Evolutionary conservation across 352 stramenopile genomes (phyloP).

Genomic region (Thraustochytrium sp.): DNA sequence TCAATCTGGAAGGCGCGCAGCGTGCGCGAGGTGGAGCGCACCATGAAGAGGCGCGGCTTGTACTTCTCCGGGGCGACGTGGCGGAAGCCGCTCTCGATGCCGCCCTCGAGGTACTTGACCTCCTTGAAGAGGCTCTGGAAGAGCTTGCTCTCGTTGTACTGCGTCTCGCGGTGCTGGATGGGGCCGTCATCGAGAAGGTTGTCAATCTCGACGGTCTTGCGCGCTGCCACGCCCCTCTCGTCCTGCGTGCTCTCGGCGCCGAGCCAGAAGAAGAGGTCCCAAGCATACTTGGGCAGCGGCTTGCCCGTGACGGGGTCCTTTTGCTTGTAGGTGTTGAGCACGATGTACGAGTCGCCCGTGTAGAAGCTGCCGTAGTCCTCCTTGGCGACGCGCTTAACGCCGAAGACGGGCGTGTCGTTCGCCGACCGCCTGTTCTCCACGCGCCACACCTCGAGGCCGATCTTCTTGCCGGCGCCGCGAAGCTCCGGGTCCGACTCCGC

Average conservation of each 20-base stretch:
- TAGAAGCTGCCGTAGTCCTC: constrained; percentile 77
- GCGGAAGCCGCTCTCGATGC: constrained; percentile 84
- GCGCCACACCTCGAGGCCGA: constrained; percentile 69
- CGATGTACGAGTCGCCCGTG: constrained; percentile 93
- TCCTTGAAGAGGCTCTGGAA: constrained; percentile 89
- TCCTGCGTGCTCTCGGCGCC: constrained; percentile 80
- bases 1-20: constrained; percentile 76
- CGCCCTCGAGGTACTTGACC: constrained; percentile 84
- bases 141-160: constrained; percentile 60
- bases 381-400: constrained; percentile 59
- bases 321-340: constrained; percentile 69
- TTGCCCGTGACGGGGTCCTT: constrained; percentile 25
- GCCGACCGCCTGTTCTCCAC: constrained; percentile 60
- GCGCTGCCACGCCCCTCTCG: constrained; percentile 87
- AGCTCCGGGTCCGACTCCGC: background rate
- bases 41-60: constrained; percentile 67
- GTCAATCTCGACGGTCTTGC: constrained; percentile 94
- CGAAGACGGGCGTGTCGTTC: constrained; percentile 47
- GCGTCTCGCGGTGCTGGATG: constrained; percentile 82
- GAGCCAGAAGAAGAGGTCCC: constrained; percentile 93
- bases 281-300: constrained; percentile 55
- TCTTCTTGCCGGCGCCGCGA: constrained; percentile 9
- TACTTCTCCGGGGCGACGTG: constrained; percentile 79
- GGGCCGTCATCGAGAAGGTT: constrained; percentile 76
- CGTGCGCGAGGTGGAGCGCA: constrained; percentile 76